These are phyloP conservation scores for Spathaspora hagerdaliae DNA, from an alignment of 805 yeast genomes.

Conservation along the genomic window DNA sequence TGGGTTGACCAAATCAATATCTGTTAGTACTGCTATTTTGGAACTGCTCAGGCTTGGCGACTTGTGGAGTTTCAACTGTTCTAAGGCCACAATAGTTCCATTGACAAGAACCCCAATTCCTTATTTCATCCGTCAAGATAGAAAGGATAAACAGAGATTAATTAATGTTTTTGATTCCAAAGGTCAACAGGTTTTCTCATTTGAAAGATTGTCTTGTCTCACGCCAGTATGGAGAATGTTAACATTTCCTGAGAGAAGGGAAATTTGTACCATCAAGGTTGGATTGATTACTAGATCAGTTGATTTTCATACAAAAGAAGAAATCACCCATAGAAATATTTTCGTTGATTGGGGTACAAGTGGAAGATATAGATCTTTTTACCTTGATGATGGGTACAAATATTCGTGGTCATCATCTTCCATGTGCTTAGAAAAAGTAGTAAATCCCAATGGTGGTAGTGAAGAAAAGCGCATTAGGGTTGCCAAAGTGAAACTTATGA, in stretches of 20 bases:
- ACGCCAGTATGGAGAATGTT: slow-evolving; percentile 53
- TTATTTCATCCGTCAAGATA: slow-evolving; percentile 47
- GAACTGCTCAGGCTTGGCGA: slow-evolving; percentile 39
- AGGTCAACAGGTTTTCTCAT: slow-evolving; percentile 42
- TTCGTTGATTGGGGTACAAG: slow-evolving; percentile 28
- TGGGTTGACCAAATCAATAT: slow-evolving; percentile 34
- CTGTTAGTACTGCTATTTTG: slow-evolving; percentile 39
- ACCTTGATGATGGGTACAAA: slow-evolving; percentile 48
- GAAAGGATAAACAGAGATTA: slow-evolving; percentile 39
- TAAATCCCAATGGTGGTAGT: slow-evolving; percentile 53
- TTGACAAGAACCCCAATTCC: slow-evolving; percentile 37
- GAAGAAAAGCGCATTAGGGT: slow-evolving; percentile 53
- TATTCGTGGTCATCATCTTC: slow-evolving; percentile 55
- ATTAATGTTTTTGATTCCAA: slow-evolving; percentile 47
- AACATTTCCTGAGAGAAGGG: slow-evolving; percentile 40
- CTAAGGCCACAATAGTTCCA: slow-evolving; percentile 40
- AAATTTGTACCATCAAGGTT: slow-evolving; percentile 48
- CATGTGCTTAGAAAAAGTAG: slow-evolving; percentile 46
- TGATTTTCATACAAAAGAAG: slow-evolving; percentile 46
- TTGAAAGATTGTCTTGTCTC: slow-evolving; percentile 46
- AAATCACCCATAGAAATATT: slow-evolving; percentile 43
- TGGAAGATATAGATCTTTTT: slow-evolving; percentile 46
- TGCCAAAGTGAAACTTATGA: slow-evolving; percentile 52
- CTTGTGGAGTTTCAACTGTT: slow-evolving; percentile 33
- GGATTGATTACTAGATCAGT: slow-evolving; percentile 44